Evolutionary conservation across 2,329 filamentous ascomycete species (phyloP), one percentile per base, ranked within the genome.

Genomic region (Colletotrichum brevisporum): DNA sequence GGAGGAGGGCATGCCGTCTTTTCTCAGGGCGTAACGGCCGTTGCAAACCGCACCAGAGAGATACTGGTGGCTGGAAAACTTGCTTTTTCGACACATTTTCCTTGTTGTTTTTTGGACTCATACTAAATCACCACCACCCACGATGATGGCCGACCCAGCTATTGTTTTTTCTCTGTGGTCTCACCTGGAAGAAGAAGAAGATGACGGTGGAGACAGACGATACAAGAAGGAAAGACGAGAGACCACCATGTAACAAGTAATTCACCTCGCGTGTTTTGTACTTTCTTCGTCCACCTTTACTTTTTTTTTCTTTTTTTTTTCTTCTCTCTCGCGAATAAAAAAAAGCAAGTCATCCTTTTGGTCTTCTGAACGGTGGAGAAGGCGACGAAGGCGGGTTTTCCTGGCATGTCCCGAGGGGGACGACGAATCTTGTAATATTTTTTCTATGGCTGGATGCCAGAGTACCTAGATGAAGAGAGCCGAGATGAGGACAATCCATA

Each of bases 21-120:
- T 61, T 67, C 66, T 56, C 63, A 51, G 31, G 67, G 67, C 67
- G 67, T 69, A 66, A 69, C 67, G 67, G 67, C 67, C 56, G 62
- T 57, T 56, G 55, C 51, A 56, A 59, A 52, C 67, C 56, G 62
- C 52, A 41, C 55, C 62, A 13, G 45, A 52, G 62, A 66, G 56
- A 45, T 54, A 39, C 36, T 61, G 57, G 67, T 36, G 45, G 55
- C 55, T 66, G 62, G 31, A 60, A 60, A 61, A 60, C 43, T 69
- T 65, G 61, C 63, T 66, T 69, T 69, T 36, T 58, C 27, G 41
- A 59, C 51, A 39, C 56, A 61, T 27, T 52, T 59, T 55, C 18
- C 47, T 58, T 67, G 54, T 69, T 59, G 43, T 56, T 50, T 41
- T 41, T 64, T 60, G 57, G 66, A 54, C 66, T 50, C 48, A 50